Evolutionary conservation across 441 rosid species (phyloP), one percentile per base, ranked within the genome.

Genomic region (Pelargonium cotyledonis): DNA sequence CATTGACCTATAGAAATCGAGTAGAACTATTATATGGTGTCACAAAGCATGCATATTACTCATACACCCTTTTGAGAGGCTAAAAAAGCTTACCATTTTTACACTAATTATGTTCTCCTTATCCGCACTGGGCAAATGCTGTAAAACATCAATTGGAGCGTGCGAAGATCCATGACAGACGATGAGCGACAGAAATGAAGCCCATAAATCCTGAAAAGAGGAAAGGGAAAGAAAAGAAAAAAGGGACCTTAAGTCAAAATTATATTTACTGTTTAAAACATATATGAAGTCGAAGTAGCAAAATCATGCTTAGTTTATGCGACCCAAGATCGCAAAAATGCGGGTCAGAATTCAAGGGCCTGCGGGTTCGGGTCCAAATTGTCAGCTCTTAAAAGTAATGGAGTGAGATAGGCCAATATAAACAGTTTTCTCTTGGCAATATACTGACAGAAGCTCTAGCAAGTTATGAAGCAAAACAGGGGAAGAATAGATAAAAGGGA

Each of bases 1-100:
- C 73, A 46, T 63, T 11, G 23, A 75, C 38, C 78, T 71, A 47
- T 15, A 49, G 55, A 63, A 66, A 35, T 38, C 51, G 63, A 19
- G 43, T 58, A 19, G 65, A 64, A 43, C 47, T 11, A 7, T 43
- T 43, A 43, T 5, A 11, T 43, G 11, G 11, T 6, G 11, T 43
- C 5, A 6, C 47, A 6, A 43, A 11, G 11, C 8, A 43, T 43
- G 47, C 47, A 7, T 5, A 43, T 43, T 6, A 43, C 1, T 11
- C 11, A 43, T 1, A 9, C 7, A 11, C 11, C 6, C 47, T 5
- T 43, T 43, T 43, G 8, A 43, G 47, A 43, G 47, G 47, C 47
- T 43, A 8, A 9, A 9, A 9, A n/a, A 9, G 44, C 8, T 41
- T 41, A 43, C 47, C 47, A 43, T 43, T 43, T 43, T 43, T 43